phyloP scores from a whole-genome alignment of 2,329 filamentous ascomycete genomes.

The Penicillium sp. region DNA sequence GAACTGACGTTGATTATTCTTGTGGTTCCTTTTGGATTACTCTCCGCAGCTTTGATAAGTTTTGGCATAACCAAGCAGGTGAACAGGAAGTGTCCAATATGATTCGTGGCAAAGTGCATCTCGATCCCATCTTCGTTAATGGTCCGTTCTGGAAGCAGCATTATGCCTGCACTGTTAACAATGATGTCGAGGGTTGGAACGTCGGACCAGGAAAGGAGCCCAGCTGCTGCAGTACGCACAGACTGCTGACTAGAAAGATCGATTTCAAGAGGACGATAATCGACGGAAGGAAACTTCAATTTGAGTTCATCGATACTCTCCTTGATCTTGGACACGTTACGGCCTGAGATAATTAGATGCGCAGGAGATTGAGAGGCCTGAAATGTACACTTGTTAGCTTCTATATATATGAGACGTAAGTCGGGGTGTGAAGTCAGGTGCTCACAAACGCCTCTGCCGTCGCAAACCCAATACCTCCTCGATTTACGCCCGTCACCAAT shows the following conservation, averaged over 20 bases:
- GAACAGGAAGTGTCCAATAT: conserved; percentile 39
- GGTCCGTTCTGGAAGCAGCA: conserved; percentile 25
- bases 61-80: conserved; percentile 21
- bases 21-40: conserved; percentile 14
- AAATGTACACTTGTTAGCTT: conserved; percentile 1
- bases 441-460: conserved; percentile 12
- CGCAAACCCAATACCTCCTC: conserved; percentile 4
- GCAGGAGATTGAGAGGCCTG: conserved; percentile 19
- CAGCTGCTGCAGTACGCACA: conserved; percentile 28
- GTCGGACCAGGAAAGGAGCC: conserved; percentile 26
- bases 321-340: conserved; percentile 12
- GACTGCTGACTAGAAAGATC: conserved; percentile 31
- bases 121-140: conserved; percentile 36
- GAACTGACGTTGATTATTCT: conserved; percentile 28
- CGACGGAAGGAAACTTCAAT: conserved; percentile 14
- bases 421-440: neutral
- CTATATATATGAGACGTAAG: neutral
- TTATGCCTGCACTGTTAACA: conserved; percentile 45
- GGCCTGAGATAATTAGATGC: conserved; percentile 15
- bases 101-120: conserved; percentile 36
- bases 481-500: conserved; percentile 7
- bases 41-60: conserved; percentile 14
- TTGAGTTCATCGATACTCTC: conserved; percentile 14
- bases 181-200: conserved; percentile 36
- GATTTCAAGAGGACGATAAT: conserved; percentile 25